These are phyloP conservation scores for Mychonastes homosphaera DNA, from an alignment of 139 green algal genomes.

Conservation along the genomic window DNA sequence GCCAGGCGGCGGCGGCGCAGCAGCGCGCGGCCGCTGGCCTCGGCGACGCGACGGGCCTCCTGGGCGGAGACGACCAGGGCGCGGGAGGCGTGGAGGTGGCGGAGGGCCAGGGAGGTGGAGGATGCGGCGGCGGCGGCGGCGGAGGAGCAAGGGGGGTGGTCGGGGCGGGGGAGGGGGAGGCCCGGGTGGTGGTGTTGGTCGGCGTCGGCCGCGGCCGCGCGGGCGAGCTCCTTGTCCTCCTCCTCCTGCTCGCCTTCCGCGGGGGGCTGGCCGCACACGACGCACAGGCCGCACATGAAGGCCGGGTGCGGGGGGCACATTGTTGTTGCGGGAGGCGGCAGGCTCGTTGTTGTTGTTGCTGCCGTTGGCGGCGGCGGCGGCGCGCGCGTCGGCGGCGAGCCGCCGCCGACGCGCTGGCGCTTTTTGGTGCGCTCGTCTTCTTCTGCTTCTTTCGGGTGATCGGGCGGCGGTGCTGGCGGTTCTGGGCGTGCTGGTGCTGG, in stretches of 20 bases:
- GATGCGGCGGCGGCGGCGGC: neutral
- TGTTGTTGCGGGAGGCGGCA: no score
- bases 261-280: conserved; percentile 48
- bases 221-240: no score
- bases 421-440: no score
- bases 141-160: neutral
- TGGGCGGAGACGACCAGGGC: neutral
- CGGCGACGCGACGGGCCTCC: neutral
- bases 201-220: conserved; percentile 11
- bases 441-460: no score
- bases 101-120: neutral
- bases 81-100: neutral
- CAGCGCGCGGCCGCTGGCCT: conserved; percentile 26
- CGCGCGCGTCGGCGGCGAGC: no score
- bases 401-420: no score
- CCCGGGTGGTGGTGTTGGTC: conserved; percentile 19
- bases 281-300: conserved; percentile 64
- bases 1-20: conserved; percentile 31
- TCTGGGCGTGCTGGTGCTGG: no score
- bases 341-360: no score
- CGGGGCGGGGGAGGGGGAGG: no score
- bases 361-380: no score
- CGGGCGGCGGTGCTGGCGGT: no score
- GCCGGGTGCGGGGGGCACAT: conserved; percentile 57
- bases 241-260: conserved; percentile 16